These are phyloP conservation scores for Hippophae tibetana DNA, from an alignment of 306 rosid species.

Conservation along the genomic window DNA sequence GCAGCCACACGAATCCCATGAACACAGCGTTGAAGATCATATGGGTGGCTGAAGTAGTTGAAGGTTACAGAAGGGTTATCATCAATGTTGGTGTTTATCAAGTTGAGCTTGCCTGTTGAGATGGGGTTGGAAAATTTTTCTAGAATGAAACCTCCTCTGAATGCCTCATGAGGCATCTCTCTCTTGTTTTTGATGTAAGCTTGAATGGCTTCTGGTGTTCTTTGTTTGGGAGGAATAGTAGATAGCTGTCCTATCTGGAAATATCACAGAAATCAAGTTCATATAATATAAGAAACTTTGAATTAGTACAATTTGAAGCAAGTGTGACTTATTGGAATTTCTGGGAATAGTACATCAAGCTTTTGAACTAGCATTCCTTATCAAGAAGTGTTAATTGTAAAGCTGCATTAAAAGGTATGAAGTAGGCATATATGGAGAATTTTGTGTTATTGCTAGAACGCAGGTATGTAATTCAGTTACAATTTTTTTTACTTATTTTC, in stretches of 20 bases:
- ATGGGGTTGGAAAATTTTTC: slow-evolving; percentile 62
- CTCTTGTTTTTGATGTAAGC: slow-evolving; percentile 38
- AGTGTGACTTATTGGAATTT: too few species aligned
- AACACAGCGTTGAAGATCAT: slow-evolving; percentile 71
- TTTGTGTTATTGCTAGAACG: too few species aligned
- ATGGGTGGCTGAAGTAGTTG: slow-evolving; percentile 83
- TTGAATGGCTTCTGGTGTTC: slow-evolving; percentile 57
- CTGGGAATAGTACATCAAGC: too few species aligned
- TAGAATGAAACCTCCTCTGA: slow-evolving; percentile 80
- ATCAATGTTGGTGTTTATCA: slow-evolving; percentile 51
- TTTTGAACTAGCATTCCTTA: too few species aligned
- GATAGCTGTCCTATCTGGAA: slow-evolving; percentile 87
- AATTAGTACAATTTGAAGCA: too few species aligned
- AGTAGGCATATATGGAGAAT: too few species aligned
- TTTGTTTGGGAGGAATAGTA: slow-evolving; percentile 83
- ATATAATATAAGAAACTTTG: too few species aligned
- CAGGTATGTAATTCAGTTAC: too few species aligned
- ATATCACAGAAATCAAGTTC: too few species aligned
- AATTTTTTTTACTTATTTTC: too few species aligned
- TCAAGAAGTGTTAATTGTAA: too few species aligned
- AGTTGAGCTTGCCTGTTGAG: slow-evolving; percentile 61
- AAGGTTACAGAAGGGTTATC: slow-evolving; percentile 78
- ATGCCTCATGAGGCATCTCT: slow-evolving; percentile 63
- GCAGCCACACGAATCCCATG: slow-evolving; percentile 53
- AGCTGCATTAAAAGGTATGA: too few species aligned